These are phyloP conservation scores for Boletus tylopilopsis DNA, from an alignment of 768 basidiomycete genomes.

Conservation along the genomic window DNA sequence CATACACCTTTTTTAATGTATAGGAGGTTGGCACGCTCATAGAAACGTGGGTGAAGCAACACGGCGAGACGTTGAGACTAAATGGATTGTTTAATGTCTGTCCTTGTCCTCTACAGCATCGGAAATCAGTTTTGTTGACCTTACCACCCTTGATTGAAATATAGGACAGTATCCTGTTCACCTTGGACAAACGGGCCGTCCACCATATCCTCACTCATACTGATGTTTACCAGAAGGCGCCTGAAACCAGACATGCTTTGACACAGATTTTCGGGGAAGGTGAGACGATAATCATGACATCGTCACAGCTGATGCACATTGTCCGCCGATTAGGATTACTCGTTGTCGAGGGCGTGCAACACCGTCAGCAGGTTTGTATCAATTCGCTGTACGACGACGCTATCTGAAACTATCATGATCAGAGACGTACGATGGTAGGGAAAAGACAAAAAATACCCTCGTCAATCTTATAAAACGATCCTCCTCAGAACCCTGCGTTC, in stretches of 20 bases:
- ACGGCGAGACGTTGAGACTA: constrained; percentile 46
- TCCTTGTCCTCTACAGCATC: not conserved
- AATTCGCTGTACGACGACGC: not conserved
- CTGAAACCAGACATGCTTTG: constrained; percentile 35
- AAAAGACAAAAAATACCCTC: not conserved
- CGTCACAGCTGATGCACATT: not conserved
- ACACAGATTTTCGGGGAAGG: constrained; percentile 41
- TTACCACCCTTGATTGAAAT: not conserved
- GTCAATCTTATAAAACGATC: not conserved
- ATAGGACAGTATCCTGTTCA: constrained; percentile 44
- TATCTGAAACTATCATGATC: not conserved
- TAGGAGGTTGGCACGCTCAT: constrained; percentile 32
- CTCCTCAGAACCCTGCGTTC: constrained; percentile 59
- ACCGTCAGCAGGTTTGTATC: constrained; percentile 37
- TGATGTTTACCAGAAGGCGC: constrained; percentile 55
- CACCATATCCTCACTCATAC: constrained; percentile 59
- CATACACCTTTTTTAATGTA: no score
- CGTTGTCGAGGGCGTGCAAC: constrained; percentile 38
- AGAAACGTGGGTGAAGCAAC: constrained; percentile 44
- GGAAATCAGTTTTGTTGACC: not conserved
- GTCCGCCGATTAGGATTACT: constrained; percentile 44
- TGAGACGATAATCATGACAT: not conserved
- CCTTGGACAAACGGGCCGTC: constrained; percentile 58
- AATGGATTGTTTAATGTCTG: constrained; percentile 43
- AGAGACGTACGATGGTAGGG: constrained; percentile 31